phyloP scores from a whole-genome alignment of 2,329 filamentous ascomycete species.

The Ceratocystis ficicola region DNA sequence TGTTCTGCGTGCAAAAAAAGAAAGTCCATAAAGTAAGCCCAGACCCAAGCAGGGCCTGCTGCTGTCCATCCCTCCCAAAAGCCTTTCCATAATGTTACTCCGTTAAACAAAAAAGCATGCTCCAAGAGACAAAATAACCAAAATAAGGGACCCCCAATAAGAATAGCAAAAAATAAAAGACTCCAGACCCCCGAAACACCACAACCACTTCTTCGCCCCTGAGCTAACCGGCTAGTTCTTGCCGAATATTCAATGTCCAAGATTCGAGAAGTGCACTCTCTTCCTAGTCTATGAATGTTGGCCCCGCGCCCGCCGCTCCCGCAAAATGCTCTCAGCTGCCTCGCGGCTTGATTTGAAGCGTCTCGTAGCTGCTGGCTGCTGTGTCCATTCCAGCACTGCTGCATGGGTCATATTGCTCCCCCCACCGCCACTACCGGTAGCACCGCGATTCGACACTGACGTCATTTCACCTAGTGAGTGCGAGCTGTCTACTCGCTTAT shows the following conservation, averaged over 20 bases:
- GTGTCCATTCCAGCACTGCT: conserved; percentile 19
- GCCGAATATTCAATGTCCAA: too few species aligned
- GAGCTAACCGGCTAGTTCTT: background rate
- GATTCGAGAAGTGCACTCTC: too few species aligned
- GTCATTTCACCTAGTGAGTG: conserved; percentile 17
- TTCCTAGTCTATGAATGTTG: background rate
- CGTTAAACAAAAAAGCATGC: too few species aligned
- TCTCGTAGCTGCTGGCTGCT: conserved; percentile 20
- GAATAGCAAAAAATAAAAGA: background rate
- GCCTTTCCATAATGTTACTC: too few species aligned
- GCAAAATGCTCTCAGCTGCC: conserved; percentile 21
- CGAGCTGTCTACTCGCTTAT: conserved; percentile 18
- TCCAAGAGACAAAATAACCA: background rate
- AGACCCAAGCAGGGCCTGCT: too few species aligned
- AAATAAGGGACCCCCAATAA: background rate
- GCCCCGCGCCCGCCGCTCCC: conserved; percentile 15
- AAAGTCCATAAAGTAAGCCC: too few species aligned
- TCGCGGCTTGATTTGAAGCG: conserved; percentile 20
- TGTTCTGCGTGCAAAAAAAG: too few species aligned
- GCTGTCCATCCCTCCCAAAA: too few species aligned
- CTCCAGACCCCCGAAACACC: background rate
- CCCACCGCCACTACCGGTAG: background rate
- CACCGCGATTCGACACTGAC: background rate
- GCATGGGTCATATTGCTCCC: conserved; percentile 16
- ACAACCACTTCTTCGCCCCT: background rate